Evolutionary conservation across 1,139 yeast species (phyloP), one percentile per base, ranked within the genome.

Genomic region (Candida glucosophila): DNA sequence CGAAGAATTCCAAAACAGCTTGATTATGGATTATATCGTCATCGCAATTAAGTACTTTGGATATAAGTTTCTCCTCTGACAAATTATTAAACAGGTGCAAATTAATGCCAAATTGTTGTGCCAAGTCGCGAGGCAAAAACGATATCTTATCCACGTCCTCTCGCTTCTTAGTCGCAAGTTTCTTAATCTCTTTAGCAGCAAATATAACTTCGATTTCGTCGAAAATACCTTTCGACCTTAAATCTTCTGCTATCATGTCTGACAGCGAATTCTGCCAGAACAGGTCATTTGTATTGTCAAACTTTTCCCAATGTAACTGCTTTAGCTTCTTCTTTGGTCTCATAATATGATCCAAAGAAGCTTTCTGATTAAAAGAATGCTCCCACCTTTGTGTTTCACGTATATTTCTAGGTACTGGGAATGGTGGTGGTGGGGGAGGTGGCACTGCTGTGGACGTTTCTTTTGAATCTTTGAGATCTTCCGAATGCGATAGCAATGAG

Each of bases 231-330:
- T 61, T 74, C 10, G 69, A 68, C 52, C 68, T 52, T 34, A 80
- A 59, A 29, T 77, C 79, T 31, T 60, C 65, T 1, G 83, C 83
- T 44, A 77, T 60, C 2, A 49, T 36, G 19, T 49, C 52, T 3
- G 58, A 48, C 25, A 50, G 44, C 4, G 60, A 43, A 21, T 52
- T 46, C 19, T 55, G 52, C 92, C 92, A 80, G 47, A 80, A 76
- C 0, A 90, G 77, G 32, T 73, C 69, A 19, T 65, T 68, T 3
- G 78, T 65, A 17, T 47, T 47, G 19, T 80, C 90, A 30, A 80
- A 60, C 42, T 79, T 80, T 39, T 81, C 92, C 92, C 92, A 81
- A 43, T 81, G 93, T 37, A 80, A 58, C 48, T 80, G 93, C 46
- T 80, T 80, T 52, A 80, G 60, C 61, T 77, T 79, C 55, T 69